Evolutionary conservation across 208 protist species (phyloP), one percentile per base, ranked within the genome.

Genomic region (Willaertia magna): DNA sequence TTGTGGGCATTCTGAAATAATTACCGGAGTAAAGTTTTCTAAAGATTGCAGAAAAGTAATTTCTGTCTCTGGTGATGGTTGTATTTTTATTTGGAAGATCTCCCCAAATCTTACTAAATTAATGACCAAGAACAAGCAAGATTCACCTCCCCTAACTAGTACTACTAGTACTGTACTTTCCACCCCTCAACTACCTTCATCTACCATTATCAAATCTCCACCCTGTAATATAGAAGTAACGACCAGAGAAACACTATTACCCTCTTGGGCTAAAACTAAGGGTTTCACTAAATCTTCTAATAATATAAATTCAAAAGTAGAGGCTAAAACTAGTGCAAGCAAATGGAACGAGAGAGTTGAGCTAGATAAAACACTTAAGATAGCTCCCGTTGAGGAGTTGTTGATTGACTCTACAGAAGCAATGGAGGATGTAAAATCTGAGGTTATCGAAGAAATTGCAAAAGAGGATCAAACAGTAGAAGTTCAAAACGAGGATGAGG

Each of bases 41-140:
- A 44, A 48, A 20, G 84, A 87, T 47, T 48, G 85, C 1, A 75
- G 18, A 39, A 43, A 85, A 59, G 26, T 87, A 4, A 67, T 88
- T 44, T 74, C 87, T 11, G 87, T 88, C 14, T 88, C 87, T 82
- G 83, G 30, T 0, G 87, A 88, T 49, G 84, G 87, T 46, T 88
- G 87, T 43, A 86, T 88, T 14, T 88, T 88, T 59, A 18, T 87
- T 47, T 88, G 87, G 87, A 79, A n/a, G 14, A 26, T 88, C 39
- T 18, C 55, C n/a, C 55, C 55, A 34, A 67, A 67, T 30, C 26
- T 67, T 67, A n/a, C n/a, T 26, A 67, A 67, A 34, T 26, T 67
- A 34, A 34, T 67, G 55, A 67, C 26, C 22, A 67, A 67, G 55
- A 67, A 67, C 9, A 67, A n/a, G n/a, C 55, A n/a, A n/a, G n/a